Base-by-base conservation (phyloP, 306 rosid species). In the Ormosia emarginata region DNA sequence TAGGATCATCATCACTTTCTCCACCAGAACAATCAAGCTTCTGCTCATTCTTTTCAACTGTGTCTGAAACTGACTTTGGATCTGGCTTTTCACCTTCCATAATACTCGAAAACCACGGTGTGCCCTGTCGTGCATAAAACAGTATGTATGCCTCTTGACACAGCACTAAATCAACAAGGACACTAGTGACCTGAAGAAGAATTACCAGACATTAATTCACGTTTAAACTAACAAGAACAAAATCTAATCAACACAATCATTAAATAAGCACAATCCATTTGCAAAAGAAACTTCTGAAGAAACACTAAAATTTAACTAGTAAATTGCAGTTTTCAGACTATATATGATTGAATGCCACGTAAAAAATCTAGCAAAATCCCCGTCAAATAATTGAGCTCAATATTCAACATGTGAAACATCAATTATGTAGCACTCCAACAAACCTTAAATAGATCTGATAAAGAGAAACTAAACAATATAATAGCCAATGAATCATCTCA, bases 61-160 rank as follows among this genome's bases (percentile, higher is more conserved):
- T 6, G 7, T 18, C 53, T 10, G 8, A 36, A 55, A 0, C 3
- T 36, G 44, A 5, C 13, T 3, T 62, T 5, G 7, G 17, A 46
- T 0, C 17, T 5, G 11, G 58, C 50, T 65, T 77, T 43, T 29
- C 68, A 36, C 3, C 50, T 59, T 78, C 81, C 56, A 81, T 64
- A 33, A 90, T 66, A 78, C 87, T 90, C 4, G 85, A 86, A 59
- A 83, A 71, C 97, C 94, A 92, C 1, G 91, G 83, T 67, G 92
- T 92, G 8, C 92, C 94, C 80, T 86, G 78, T 83, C 71, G 81
- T 44, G 86, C 89, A 80, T 92, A 92, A 44, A 92, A 92, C 17
- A 92, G 82, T 33, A 92, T 90, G 81, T 92, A 92, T 18, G 94
- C 97, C 63, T 70, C 64, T 50, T 73, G 88, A 37, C 82, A 70